phyloP scores from a whole-genome alignment of 2,329 filamentous ascomycete genomes.

The Cadophora gregata region DNA sequence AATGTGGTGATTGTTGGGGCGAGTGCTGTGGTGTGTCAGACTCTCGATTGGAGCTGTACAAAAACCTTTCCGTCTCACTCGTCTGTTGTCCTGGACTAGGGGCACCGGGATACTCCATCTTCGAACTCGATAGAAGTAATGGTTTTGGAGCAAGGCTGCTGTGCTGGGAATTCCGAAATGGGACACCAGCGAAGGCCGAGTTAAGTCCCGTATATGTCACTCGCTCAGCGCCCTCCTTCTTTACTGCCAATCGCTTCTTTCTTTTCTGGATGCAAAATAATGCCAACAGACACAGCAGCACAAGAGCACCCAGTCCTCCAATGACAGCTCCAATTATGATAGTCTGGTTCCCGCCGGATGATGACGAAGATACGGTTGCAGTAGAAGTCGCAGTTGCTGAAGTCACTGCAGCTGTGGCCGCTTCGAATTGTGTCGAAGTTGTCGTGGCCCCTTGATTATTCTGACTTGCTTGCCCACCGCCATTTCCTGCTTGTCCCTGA shows the following conservation, averaged over 20 bases:
- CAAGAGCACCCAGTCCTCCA: constrained; percentile 29
- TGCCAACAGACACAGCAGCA: constrained; percentile 31
- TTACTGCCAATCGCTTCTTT: constrained; percentile 24
- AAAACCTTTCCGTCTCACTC: constrained; percentile 23
- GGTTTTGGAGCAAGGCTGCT: constrained; percentile 21
- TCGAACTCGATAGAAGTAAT: constrained; percentile 16
- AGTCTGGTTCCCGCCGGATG: constrained; percentile 19
- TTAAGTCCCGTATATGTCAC: constrained; percentile 35
- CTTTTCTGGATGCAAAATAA: constrained; percentile 29
- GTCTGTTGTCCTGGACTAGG: constrained; percentile 23
- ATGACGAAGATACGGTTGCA: constrained; percentile 21
- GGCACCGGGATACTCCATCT: constrained; percentile 23
- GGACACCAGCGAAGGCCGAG: constrained; percentile 32
- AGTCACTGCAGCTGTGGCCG: constrained; percentile 24
- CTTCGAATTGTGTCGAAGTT: constrained; percentile 15
- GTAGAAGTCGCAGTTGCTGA: constrained; percentile 21
- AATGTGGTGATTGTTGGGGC: neutral
- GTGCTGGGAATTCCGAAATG: constrained; percentile 24
- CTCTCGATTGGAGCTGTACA: constrained; percentile 14
- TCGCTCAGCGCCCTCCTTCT: constrained; percentile 22
- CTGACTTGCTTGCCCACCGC: constrained; percentile 17
- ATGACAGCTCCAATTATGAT: constrained; percentile 34
- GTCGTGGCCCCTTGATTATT: constrained; percentile 19
- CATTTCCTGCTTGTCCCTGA: constrained; percentile 18
- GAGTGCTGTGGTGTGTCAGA: constrained; percentile 9